These are phyloP conservation scores for Clarireedia homoeocarpa DNA, from an alignment of 2,329 filamentous ascomycete species.

Conservation along the genomic window DNA sequence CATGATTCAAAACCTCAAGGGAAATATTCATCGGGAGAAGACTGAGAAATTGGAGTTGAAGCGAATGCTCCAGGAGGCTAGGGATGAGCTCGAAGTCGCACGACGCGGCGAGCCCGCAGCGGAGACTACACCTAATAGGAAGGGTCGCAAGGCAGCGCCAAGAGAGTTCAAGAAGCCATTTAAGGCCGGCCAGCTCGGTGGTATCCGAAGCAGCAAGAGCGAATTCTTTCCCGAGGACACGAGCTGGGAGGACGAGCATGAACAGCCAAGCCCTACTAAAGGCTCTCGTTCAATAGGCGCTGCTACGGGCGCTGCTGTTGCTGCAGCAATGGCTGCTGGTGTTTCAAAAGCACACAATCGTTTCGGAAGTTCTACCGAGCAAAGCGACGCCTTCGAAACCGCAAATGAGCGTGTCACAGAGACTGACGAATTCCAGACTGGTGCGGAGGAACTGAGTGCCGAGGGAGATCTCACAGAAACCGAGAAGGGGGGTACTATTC, in stretches of 20 bases:
- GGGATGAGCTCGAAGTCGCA: slow-evolving; percentile 72
- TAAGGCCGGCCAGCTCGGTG: slow-evolving; percentile 67
- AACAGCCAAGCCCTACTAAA: slow-evolving; percentile 51
- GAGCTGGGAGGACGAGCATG: slow-evolving; percentile 77
- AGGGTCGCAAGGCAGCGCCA: slow-evolving; percentile 54
- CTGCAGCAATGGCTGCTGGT: slow-evolving; percentile 24
- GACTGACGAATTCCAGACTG: slow-evolving; percentile 92
- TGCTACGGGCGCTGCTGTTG: slow-evolving; percentile 27
- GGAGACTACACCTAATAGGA: slow-evolving; percentile 42
- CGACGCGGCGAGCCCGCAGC: slow-evolving; percentile 44
- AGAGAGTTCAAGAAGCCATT: slow-evolving; percentile 72
- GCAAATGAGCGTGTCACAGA: slow-evolving; percentile 77
- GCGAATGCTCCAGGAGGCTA: slow-evolving; percentile 88
- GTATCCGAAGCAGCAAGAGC: slow-evolving; percentile 62
- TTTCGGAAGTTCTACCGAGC: slow-evolving; percentile 78
- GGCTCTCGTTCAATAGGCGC: slow-evolving; percentile 21
- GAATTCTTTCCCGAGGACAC: slow-evolving; percentile 75
- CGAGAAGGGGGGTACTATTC: slow-evolving; percentile 43
- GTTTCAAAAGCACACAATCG: slow-evolving; percentile 43
- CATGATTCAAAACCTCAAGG: slow-evolving; percentile 92
- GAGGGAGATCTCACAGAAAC: slow-evolving; percentile 78
- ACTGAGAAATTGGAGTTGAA: slow-evolving; percentile 95
- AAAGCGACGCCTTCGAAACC: slow-evolving; percentile 59
- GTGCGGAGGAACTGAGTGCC: slow-evolving; percentile 71
- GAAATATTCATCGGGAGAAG: slow-evolving; percentile 94